Evolutionary conservation across 495 filamentous ascomycete genomes (phyloP).

Genomic region (Halenospora varia): DNA sequence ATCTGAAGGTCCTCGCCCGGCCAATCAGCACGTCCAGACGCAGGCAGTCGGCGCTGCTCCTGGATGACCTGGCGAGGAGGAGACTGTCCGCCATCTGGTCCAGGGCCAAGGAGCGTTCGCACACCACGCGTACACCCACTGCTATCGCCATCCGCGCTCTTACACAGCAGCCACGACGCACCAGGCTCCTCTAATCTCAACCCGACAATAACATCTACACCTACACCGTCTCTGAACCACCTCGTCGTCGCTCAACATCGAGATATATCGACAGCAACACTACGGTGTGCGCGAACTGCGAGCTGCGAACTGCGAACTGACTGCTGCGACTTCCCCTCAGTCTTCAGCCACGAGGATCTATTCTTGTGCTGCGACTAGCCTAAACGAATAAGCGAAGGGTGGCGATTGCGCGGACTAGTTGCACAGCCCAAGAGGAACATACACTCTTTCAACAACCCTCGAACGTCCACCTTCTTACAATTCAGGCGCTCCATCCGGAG

Average conservation of each 20-base stretch:
- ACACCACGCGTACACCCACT: not conserved
- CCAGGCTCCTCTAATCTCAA: not conserved
- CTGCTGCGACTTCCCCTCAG: not conserved
- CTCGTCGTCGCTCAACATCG: not conserved
- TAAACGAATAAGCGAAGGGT: constrained; percentile 11
- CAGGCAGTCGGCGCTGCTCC: not conserved
- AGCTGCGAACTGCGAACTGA: not conserved
- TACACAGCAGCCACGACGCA: not conserved
- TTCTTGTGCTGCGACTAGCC: constrained; percentile 1
- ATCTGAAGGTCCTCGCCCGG: not conserved
- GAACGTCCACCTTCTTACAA: not conserved
- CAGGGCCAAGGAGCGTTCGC: too few relatives aligned
- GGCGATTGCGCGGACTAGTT: constrained; percentile 12
- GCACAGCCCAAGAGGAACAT: constrained; percentile 2
- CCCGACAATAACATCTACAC: not conserved
- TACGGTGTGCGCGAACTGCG: too few relatives aligned
- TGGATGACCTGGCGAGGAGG: not conserved
- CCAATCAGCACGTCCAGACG: too few relatives aligned
- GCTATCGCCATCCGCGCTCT: not conserved
- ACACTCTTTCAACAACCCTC: constrained; percentile 14
- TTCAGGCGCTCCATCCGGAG: constrained; percentile 8
- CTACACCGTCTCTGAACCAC: not conserved
- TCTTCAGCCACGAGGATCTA: not conserved
- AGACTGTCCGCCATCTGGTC: too few relatives aligned
- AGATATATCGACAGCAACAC: too few relatives aligned